These are phyloP conservation scores for Podospora pseudopauciseta DNA, from an alignment of 495 filamentous ascomycete genomes.

Conservation along the genomic window DNA sequence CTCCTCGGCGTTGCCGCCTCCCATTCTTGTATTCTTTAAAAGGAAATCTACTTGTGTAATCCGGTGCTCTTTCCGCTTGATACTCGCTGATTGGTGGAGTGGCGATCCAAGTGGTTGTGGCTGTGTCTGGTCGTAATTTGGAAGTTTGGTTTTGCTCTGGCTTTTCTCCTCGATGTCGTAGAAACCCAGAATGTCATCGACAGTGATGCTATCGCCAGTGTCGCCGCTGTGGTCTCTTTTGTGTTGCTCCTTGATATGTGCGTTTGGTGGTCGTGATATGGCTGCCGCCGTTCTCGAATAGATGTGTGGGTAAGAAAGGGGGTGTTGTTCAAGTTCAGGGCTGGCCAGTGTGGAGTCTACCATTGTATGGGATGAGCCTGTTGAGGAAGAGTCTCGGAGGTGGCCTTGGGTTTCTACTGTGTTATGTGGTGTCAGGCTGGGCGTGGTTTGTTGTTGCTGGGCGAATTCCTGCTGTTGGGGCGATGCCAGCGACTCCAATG, in stretches of 20 bases:
- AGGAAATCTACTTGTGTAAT: background rate
- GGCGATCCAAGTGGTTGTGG: background rate
- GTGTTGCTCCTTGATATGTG: slow-evolving; percentile 11
- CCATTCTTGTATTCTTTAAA: background rate
- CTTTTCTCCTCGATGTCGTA: slow-evolving; percentile 27
- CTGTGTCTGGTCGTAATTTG: background rate
- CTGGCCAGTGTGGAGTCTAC: slow-evolving; percentile 19
- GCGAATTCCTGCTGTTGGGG: background rate
- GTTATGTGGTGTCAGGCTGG: background rate
- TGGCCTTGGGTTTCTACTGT: slow-evolving; percentile 7
- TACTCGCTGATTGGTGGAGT: background rate
- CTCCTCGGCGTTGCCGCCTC: background rate
- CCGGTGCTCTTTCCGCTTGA: background rate
- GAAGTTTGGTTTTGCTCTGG: slow-evolving; percentile 7
- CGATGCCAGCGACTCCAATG: background rate
- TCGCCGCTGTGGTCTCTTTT: slow-evolving; percentile 16
- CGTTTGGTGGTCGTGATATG: slow-evolving; percentile 5
- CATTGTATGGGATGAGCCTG: slow-evolving; percentile 21
- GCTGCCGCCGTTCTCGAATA: slow-evolving; percentile 4
- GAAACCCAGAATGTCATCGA: slow-evolving; percentile 35
- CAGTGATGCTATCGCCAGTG: slow-evolving; percentile 24
- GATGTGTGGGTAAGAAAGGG: slow-evolving; percentile 4
- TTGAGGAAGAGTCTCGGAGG: slow-evolving; percentile 25
- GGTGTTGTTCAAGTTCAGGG: background rate
- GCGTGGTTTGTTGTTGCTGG: background rate